phyloP scores from a whole-genome alignment of 495 filamentous ascomycete genomes.

The Hypoxylon rickii region DNA sequence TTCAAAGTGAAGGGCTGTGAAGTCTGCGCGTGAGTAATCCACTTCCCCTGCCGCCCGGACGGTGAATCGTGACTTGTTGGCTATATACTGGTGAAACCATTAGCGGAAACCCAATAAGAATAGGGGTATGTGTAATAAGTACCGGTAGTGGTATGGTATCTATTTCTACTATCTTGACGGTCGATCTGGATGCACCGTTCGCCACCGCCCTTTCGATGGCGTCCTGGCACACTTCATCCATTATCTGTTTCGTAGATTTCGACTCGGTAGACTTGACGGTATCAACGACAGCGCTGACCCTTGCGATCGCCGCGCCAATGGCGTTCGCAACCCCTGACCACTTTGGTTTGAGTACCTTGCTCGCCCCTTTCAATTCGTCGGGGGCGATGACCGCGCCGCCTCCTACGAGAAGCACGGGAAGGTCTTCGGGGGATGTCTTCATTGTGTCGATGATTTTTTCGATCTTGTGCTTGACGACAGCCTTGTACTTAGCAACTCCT shows the following conservation, averaged over 20 bases:
- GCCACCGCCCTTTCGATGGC: slow-evolving; percentile 43
- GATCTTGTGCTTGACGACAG: slow-evolving; percentile 42
- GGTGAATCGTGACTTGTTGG: slow-evolving; percentile 55
- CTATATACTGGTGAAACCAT: slow-evolving; percentile 47
- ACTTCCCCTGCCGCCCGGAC: slow-evolving; percentile 57
- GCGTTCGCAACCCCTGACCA: slow-evolving; percentile 59
- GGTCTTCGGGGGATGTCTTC: slow-evolving; percentile 53
- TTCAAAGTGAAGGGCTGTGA: slow-evolving; percentile 15
- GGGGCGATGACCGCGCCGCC: slow-evolving; percentile 48
- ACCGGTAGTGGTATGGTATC: slow-evolving; percentile 46
- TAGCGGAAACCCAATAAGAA: neutral
- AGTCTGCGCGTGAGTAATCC: slow-evolving; percentile 47
- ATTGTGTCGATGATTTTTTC: slow-evolving; percentile 56
- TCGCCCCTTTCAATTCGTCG: slow-evolving; percentile 40
- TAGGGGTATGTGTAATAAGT: neutral
- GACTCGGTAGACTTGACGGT: slow-evolving; percentile 42
- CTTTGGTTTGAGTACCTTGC: slow-evolving; percentile 45
- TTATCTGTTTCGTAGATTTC: slow-evolving; percentile 29
- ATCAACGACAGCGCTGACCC: slow-evolving; percentile 44
- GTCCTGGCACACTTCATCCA: slow-evolving; percentile 41
- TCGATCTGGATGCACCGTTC: slow-evolving; percentile 49
- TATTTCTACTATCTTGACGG: slow-evolving; percentile 49
- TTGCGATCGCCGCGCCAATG: slow-evolving; percentile 53
- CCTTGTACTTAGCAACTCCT: slow-evolving; percentile 41
- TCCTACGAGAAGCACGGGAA: slow-evolving; percentile 55